phyloP scores from a whole-genome alignment of 352 stramenopile species.

The Pseudoperonospora humuli region DNA sequence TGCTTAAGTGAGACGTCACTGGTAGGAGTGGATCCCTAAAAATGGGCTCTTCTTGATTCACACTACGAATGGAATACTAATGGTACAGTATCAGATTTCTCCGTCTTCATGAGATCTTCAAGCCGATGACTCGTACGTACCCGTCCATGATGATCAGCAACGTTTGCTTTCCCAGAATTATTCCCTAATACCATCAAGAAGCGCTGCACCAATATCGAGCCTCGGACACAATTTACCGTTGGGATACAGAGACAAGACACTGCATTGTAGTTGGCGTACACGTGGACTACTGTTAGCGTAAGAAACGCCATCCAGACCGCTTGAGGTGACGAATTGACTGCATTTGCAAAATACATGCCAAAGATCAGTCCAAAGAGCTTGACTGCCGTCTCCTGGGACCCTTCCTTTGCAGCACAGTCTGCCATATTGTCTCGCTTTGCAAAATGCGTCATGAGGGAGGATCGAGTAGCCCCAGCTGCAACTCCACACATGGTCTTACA shows the following conservation, averaged over 20 bases:
- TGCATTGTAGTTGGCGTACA: slow-evolving; percentile 91
- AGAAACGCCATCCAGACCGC: slow-evolving; percentile 89
- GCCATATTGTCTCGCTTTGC: slow-evolving; percentile 81
- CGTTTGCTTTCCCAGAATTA: no score
- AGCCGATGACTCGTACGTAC: no score
- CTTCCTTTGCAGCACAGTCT: slow-evolving; percentile 93
- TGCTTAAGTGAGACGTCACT: slow-evolving; percentile 36
- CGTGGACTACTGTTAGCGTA: slow-evolving; percentile 88
- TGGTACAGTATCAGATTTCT: no score
- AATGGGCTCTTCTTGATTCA: slow-evolving; percentile 53
- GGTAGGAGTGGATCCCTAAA: slow-evolving; percentile 43
- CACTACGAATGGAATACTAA: slow-evolving; percentile 50
- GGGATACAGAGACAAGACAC: slow-evolving; percentile 84
- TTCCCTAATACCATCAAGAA: slow-evolving; percentile 28
- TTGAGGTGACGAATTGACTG: slow-evolving; percentile 48
- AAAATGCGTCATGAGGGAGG: slow-evolving; percentile 87
- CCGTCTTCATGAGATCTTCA: no score
- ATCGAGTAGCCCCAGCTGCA: slow-evolving; percentile 89
- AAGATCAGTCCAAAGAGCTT: slow-evolving; percentile 90
- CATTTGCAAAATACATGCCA: slow-evolving; percentile 80
- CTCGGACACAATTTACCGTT: slow-evolving; percentile 81
- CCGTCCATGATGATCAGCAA: no score
- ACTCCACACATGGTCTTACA: slow-evolving; percentile 95
- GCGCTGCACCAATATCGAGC: slow-evolving; percentile 43
- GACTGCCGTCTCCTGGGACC: slow-evolving; percentile 93